A percentile compares a stretch with the other conserved stretches of the same genome.
Evolutionary conservation across 352 stramenopile genomes (phyloP).

Genomic region (Globisporangium spiculum): DNA sequence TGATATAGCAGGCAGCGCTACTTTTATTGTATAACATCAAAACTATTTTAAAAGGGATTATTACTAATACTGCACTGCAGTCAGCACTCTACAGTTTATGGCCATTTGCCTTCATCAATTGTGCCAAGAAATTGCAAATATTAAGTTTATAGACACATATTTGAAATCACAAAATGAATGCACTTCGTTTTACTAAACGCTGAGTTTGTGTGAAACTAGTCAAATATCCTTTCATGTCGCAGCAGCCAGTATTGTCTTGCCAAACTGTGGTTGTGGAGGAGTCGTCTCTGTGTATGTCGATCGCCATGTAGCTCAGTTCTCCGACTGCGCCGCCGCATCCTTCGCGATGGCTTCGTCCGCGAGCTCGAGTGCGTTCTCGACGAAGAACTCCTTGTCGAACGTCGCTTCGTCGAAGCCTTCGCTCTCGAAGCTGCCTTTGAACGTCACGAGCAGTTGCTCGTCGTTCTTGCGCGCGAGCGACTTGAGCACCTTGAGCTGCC

Average conservation of each 20-base stretch:
- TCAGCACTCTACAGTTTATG: too few relatives aligned
- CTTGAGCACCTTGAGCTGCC: constrained; percentile 75
- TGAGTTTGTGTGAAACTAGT: too few relatives aligned
- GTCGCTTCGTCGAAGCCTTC: constrained; percentile 42
- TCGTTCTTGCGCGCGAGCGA: constrained; percentile 84
- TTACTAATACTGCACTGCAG: too few relatives aligned
- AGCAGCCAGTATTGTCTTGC: not conserved
- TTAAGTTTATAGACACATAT: too few relatives aligned
- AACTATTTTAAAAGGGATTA: too few relatives aligned
- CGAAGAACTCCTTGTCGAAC: constrained; percentile 83
- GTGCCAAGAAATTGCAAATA: too few relatives aligned
- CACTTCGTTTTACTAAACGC: too few relatives aligned
- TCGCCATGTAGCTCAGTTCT: constrained; percentile 1
- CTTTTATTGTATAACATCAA: too few relatives aligned
- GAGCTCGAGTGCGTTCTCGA: constrained; percentile 79
- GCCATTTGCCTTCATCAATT: too few relatives aligned
- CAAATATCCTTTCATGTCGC: not conserved
- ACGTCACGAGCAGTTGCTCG: constrained; percentile 71
- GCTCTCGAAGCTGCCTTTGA: constrained; percentile 70
- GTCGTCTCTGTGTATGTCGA: not conserved
- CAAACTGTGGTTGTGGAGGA: not conserved
- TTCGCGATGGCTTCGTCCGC: constrained; percentile 52
- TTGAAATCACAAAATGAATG: too few relatives aligned
- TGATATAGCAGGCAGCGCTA: too few relatives aligned
- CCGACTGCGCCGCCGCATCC: constrained; percentile 19